A percentile compares a stretch with the other conserved stretches of the same genome.
Conservation (phyloP, 305 asterid genomes). For the Ajuga reptans region DNA sequence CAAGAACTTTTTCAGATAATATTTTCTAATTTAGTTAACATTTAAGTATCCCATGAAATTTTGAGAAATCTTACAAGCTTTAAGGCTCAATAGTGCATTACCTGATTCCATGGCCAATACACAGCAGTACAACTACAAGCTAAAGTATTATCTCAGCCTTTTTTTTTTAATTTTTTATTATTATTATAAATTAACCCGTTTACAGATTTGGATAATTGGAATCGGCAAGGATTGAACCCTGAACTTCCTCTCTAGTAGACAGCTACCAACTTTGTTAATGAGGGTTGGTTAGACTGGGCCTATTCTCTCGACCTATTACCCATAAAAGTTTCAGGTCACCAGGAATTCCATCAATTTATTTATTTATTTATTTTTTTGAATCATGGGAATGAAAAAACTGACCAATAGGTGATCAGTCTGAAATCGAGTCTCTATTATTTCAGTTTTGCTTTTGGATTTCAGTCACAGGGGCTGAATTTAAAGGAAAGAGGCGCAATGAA, state of each 20-base stretch:
- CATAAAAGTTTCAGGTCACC: neutral
- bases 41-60: neutral
- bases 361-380: neutral
- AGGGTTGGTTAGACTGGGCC: no score
- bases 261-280: no score
- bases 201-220: no score
- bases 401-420: neutral
- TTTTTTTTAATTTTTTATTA: no score
- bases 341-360: neutral
- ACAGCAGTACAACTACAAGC: neutral
- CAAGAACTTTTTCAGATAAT: neutral
- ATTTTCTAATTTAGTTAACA: neutral
- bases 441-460: neutral
- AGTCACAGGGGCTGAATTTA: neutral
- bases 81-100: neutral
- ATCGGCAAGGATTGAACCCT: no score
- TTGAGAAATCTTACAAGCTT: neutral
- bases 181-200: no score
- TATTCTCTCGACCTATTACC: neutral
- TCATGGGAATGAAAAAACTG: neutral
- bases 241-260: no score
- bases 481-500: neutral
- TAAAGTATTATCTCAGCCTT: neutral
- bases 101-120: neutral
- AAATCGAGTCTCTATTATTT: neutral